Conservation (phyloP, 371 early-diverging fungal species). For the Syncephalastrum monosporum region DNA sequence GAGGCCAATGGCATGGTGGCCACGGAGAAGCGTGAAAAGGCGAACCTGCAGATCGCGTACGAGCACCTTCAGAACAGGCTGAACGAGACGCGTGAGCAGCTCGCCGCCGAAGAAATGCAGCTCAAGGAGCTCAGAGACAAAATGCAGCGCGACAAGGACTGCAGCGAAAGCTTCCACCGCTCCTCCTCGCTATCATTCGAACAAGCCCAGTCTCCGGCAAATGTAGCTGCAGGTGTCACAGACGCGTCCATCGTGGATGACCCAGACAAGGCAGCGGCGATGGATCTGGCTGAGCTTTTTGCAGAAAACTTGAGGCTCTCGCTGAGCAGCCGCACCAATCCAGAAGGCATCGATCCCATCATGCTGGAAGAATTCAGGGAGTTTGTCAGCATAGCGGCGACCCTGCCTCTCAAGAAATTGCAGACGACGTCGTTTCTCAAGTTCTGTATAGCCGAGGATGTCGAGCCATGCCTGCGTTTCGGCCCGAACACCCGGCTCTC, state of each 20-base stretch:
- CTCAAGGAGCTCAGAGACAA: constrained; percentile 68
- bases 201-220: neutral
- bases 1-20: constrained; percentile 89
- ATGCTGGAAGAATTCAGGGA: constrained; percentile 78
- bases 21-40: constrained; percentile 62
- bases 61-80: constrained; percentile 59
- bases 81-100: constrained; percentile 62
- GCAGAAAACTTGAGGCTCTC: constrained; percentile 4
- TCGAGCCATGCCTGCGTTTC: constrained; percentile 87
- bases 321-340: neutral
- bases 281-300: constrained; percentile 17
- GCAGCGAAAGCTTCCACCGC: neutral
- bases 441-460: constrained; percentile 82
- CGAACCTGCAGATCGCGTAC: constrained; percentile 57
- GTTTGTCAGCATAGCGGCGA: constrained; percentile 65
- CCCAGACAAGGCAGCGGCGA: constrained; percentile 15
- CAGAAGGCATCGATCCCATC: constrained; percentile 53
- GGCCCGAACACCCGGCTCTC: constrained; percentile 85
- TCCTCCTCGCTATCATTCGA: constrained; percentile 1
- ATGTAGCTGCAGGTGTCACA: neutral
- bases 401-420: constrained; percentile 64
- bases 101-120: constrained; percentile 73
- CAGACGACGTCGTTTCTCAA: constrained; percentile 78
- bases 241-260: constrained; percentile 5
- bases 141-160: constrained; percentile 56